Percentiles rank a stretch among this genome's conserved stretches.
Conservation (phyloP, 2,329 filamentous ascomycete genomes). For the Pseudogymnoascus sp. region DNA sequence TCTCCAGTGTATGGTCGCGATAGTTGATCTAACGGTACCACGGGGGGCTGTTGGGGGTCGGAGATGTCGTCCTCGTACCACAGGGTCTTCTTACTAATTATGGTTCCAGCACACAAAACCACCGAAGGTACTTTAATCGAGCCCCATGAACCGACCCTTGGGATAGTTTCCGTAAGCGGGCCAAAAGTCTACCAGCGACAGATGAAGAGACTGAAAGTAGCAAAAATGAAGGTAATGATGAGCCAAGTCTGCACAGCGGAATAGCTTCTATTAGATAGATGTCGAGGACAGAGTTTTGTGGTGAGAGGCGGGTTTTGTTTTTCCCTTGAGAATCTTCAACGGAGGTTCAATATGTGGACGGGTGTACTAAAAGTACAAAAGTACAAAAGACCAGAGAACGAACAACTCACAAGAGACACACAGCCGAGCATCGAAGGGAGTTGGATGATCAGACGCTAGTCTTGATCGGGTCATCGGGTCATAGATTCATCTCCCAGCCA, state of each 20-base stretch:
- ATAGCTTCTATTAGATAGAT: neutral
- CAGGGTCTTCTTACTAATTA: slow-evolving; percentile 6
- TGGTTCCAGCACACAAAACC: slow-evolving; percentile 1
- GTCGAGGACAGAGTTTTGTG: neutral
- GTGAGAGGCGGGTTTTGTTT: neutral
- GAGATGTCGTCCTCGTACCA: slow-evolving; percentile 1
- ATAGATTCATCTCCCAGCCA: neutral
- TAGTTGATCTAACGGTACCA: neutral
- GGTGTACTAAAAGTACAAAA: neutral
- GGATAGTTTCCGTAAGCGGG: neutral
- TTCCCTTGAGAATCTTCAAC: neutral
- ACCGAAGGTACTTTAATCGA: slow-evolving; percentile 1
- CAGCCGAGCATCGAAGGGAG: slow-evolving; percentile 1
- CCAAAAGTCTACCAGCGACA: neutral
- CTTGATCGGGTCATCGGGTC: neutral
- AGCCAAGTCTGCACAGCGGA: neutral
- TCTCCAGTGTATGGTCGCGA: neutral
- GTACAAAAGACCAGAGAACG: neutral
- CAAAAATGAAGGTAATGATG: neutral
- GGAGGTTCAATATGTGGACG: neutral
- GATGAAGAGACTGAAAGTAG: neutral
- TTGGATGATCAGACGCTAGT: neutral
- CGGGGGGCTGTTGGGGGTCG: neutral
- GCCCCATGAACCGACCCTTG: neutral
- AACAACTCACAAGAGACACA: neutral